phyloP scores from a whole-genome alignment of 495 filamentous ascomycete species.

The Letharia columbiana region DNA sequence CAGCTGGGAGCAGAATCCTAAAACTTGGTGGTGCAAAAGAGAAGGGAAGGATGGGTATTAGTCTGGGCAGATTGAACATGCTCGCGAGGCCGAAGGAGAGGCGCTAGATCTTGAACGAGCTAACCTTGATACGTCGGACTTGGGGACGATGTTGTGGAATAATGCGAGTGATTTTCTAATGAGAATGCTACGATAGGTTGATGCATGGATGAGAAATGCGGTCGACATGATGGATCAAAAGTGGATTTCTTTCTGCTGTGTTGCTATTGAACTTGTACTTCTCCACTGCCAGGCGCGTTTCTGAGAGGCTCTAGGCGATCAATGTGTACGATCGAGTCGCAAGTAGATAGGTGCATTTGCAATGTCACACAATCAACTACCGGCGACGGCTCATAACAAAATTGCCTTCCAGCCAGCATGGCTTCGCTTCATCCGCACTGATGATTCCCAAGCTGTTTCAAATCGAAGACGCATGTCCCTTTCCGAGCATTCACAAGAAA shows the following conservation, averaged over 20 bases:
- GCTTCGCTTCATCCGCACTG: no score
- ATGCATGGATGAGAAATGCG: not conserved
- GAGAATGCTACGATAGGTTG: not conserved
- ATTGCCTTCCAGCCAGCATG: no score
- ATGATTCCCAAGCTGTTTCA: no score
- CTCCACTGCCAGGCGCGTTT: not conserved
- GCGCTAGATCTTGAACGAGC: not conserved
- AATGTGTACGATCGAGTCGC: not conserved
- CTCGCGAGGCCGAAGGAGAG: conserved; percentile 43
- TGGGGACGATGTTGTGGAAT: not conserved
- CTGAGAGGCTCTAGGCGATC: not conserved
- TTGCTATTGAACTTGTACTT: not conserved
- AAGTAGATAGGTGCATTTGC: not conserved
- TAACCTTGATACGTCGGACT: not conserved
- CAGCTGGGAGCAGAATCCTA: conserved; percentile 33
- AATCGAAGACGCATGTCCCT: no score
- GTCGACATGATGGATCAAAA: not conserved
- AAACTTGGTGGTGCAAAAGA: conserved; percentile 31
- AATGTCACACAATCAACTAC: not conserved
- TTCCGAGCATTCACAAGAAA: no score
- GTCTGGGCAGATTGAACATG: conserved; percentile 44
- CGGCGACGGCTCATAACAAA: no score
- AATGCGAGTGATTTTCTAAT: not conserved
- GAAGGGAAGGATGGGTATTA: conserved; percentile 32
- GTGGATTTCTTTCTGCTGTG: not conserved